Percentiles rank a stretch among this genome's conserved stretches.
phyloP scores from a whole-genome alignment of 116 monocot species.

The Thalassia testudinum region DNA sequence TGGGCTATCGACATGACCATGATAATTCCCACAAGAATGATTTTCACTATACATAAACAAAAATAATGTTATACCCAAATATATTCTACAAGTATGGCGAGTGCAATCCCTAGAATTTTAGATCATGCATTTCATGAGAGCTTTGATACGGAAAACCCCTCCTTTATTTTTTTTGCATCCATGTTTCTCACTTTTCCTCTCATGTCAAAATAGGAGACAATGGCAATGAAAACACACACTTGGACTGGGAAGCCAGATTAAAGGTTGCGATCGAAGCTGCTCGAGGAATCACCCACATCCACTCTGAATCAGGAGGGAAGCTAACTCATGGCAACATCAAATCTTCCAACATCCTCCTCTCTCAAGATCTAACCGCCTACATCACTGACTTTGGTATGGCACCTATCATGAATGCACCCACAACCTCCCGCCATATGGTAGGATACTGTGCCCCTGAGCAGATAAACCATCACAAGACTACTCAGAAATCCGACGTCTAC shows the following conservation, averaged over 20 bases:
- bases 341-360: slow-evolving; percentile 32
- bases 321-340: slow-evolving; percentile 43
- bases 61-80: too few species aligned
- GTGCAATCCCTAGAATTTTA: too few species aligned
- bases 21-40: too few species aligned
- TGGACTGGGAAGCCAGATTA: slow-evolving; percentile 44
- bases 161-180: too few species aligned
- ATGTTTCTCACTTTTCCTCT: too few species aligned
- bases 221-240: slow-evolving; percentile 14
- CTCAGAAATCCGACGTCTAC: slow-evolving; percentile 22
- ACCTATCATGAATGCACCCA: slow-evolving; percentile 14
- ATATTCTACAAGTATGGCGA: too few species aligned
- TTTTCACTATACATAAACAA: too few species aligned
- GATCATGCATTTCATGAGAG: too few species aligned
- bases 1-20: too few species aligned
- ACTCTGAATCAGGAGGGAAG: slow-evolving; percentile 25
- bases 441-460: slow-evolving; percentile 57
- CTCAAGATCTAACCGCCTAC: slow-evolving; percentile 10
- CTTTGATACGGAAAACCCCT: too few species aligned
- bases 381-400: slow-evolving; percentile 32
- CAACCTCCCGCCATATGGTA: slow-evolving; percentile 69
- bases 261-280: slow-evolving; percentile 33
- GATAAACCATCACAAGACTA: slow-evolving; percentile 22
- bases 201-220: too few species aligned
- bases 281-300: slow-evolving; percentile 37